Evolutionary conservation across 2,329 filamentous ascomycete genomes (phyloP), one percentile per base, ranked within the genome.

Genomic region (Apiospora malaysiana): DNA sequence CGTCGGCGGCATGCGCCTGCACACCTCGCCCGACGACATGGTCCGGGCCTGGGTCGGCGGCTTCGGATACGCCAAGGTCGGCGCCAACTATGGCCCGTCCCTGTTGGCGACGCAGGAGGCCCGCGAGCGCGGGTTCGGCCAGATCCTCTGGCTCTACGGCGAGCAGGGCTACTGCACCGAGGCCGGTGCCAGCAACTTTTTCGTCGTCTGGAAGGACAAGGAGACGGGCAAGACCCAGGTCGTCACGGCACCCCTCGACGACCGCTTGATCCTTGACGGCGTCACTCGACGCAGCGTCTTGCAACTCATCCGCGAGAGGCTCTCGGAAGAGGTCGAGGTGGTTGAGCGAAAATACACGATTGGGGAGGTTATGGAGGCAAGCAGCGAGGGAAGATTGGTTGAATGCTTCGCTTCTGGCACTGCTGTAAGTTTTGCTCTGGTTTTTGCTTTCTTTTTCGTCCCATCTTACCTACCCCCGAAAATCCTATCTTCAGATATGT

Each of bases 111-210:
- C 94, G 67, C 87, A 87, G 23, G 92, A 95, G 81, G 95, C 95
- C 3, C 85, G 90, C 70, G 84, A 84, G 14, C 83, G 88, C 51
- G 95, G 95, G 0, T 98, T 90, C 82, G 89, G 95, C 78, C 95
- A 98, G 86, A 92, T 98, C 70, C 88, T 98, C n/a, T 98, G 95
- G 95, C 87, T 98, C 68, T 96, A 97, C 78, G 94, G 94, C 1
- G 82, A 89, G 51, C 87, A 95, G 75, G 89, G 89, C 69, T 89
- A 90, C 79, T 94, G 97, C 74, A 98, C 95, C 2, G 95, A 98
- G 84, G 95, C 95, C 2, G 95, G 95, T 5, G 95, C 94, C 16
- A 93, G 90, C 78, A 98, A 98, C 83, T 97, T 97, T 84, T 97
- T 98, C 78, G 86, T 97, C 9, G 85, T 97, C 16, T 94, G 92